phyloP scores from a whole-genome alignment of 345 rosid species.

The Odontarrhena argentea region DNA sequence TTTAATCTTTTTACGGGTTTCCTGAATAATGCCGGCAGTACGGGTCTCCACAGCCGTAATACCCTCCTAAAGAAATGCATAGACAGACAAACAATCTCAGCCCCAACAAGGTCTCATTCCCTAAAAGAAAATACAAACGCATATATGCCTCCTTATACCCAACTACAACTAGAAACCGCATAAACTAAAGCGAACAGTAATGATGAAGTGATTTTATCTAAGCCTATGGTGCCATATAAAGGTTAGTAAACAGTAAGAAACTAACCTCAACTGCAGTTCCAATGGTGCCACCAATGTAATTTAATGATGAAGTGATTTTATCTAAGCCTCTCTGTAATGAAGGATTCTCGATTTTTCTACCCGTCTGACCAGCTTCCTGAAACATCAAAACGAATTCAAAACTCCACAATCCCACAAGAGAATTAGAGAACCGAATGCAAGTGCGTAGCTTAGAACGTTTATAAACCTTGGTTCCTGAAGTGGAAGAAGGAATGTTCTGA shows the following conservation, averaged over 20 bases:
- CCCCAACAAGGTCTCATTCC: not conserved
- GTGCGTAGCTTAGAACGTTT: conserved; percentile 7
- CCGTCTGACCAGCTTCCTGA: conserved; percentile 41
- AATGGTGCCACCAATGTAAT: conserved; percentile 76
- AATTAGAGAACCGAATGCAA: conserved; percentile 6
- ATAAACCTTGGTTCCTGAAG: conserved; percentile 38
- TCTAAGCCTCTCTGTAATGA: conserved; percentile 63
- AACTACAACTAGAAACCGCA: not conserved
- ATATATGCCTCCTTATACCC: not conserved
- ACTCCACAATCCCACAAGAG: conserved; percentile 2
- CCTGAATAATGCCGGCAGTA: conserved; percentile 83
- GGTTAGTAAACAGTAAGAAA: conserved; percentile 8
- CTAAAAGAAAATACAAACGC: no score
- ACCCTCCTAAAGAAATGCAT: conserved; percentile 65
- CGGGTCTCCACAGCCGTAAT: conserved; percentile 74
- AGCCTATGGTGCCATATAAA: not conserved
- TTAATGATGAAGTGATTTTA: conserved; percentile 70
- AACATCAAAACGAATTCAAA: conserved; percentile 32
- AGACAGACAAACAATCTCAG: conserved; percentile 28
- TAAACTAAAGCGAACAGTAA: not conserved
- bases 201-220: not conserved
- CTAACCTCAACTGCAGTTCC: conserved; percentile 84
- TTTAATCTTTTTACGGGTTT: conserved; percentile 75
- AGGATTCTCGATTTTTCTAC: conserved; percentile 55
- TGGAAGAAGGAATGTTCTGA: conserved; percentile 39